These are phyloP conservation scores for Tetracentron sinense DNA, from an alignment of 164 flowering plant genomes.

Conservation along the genomic window DNA sequence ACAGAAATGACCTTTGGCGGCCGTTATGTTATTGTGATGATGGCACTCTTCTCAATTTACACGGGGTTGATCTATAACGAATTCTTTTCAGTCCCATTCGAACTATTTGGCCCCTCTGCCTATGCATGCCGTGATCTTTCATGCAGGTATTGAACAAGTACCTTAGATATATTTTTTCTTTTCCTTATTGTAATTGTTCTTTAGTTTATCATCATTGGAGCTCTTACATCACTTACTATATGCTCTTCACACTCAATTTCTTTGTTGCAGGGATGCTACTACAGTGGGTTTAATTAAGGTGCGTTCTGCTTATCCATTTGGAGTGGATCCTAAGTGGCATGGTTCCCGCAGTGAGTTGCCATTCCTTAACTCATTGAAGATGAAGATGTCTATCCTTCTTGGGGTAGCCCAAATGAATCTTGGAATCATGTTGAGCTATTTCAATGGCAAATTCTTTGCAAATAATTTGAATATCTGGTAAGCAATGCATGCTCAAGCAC, in stretches of 20 bases:
- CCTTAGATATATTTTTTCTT: not conserved
- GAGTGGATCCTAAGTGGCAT: conserved; percentile 94
- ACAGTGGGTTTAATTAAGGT: conserved; percentile 80
- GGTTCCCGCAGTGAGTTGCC: conserved; percentile 94
- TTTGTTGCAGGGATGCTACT: conserved; percentile 61
- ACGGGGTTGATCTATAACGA: conserved; percentile 95
- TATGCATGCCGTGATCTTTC: conserved; percentile 84
- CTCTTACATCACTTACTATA: not conserved
- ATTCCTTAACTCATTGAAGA: conserved; percentile 92
- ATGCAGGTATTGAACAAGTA: conserved; percentile 61
- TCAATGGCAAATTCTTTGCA: conserved; percentile 70
- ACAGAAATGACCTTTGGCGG: conserved; percentile 94
- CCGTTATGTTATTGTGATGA: conserved; percentile 89
- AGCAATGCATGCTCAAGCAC: conserved; percentile 14
- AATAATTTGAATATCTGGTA: conserved; percentile 75
- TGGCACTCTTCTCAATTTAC: conserved; percentile 93
- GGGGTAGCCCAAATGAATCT: conserved; percentile 99
- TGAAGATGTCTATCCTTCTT: conserved; percentile 97
- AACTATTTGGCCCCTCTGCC: conserved; percentile 82
- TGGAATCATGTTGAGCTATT: conserved; percentile 84
- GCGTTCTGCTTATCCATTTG: conserved; percentile 81
- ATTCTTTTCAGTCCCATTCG: conserved; percentile 94
- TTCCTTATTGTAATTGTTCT: not conserved
- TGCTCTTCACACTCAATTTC: not conserved
- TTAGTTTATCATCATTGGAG: not conserved